Evolutionary conservation across 1,284 basidiomycete genomes (phyloP).

Genomic region (Trametes versicolor): DNA sequence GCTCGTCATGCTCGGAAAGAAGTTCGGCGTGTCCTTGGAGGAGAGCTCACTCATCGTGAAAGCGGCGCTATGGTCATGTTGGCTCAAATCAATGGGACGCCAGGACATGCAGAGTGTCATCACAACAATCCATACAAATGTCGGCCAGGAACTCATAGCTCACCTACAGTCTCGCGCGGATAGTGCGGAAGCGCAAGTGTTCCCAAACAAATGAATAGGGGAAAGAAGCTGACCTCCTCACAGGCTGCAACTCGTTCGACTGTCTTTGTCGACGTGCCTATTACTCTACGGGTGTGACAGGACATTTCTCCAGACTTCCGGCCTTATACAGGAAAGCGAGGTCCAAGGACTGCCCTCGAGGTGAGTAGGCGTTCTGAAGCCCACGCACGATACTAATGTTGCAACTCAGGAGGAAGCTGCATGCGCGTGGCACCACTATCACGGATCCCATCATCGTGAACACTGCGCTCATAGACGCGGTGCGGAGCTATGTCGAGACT

Average conservation of each 20-base stretch:
- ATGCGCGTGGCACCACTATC: constrained; percentile 51
- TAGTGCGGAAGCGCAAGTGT: constrained; percentile 33
- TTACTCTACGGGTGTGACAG: constrained; percentile 73
- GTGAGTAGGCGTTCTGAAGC: constrained; percentile 41
- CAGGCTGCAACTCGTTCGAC: constrained; percentile 58
- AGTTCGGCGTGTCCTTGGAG: constrained; percentile 52
- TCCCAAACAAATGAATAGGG: neutral
- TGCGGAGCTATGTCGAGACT: constrained; percentile 61
- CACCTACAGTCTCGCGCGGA: constrained; percentile 42
- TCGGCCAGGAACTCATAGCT: constrained; percentile 50
- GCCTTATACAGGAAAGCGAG: constrained; percentile 59
- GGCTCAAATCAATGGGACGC: constrained; percentile 64
- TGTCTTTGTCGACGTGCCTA: constrained; percentile 65
- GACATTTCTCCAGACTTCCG: constrained; percentile 50
- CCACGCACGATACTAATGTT: neutral
- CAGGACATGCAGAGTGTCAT: constrained; percentile 64
- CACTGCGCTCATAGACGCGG: constrained; percentile 57
- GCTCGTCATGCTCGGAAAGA: constrained; percentile 53
- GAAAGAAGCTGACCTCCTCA: constrained; percentile 5
- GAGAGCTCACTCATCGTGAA: constrained; percentile 59
- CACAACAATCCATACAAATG: constrained; percentile 56
- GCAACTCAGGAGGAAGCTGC: constrained; percentile 56
- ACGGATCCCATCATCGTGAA: constrained; percentile 69
- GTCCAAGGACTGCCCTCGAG: constrained; percentile 61
- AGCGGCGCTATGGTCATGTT: constrained; percentile 59